These are phyloP conservation scores for Mediolabrus comicus DNA, from an alignment of 108 stramenopile genomes.

Conservation along the genomic window DNA sequence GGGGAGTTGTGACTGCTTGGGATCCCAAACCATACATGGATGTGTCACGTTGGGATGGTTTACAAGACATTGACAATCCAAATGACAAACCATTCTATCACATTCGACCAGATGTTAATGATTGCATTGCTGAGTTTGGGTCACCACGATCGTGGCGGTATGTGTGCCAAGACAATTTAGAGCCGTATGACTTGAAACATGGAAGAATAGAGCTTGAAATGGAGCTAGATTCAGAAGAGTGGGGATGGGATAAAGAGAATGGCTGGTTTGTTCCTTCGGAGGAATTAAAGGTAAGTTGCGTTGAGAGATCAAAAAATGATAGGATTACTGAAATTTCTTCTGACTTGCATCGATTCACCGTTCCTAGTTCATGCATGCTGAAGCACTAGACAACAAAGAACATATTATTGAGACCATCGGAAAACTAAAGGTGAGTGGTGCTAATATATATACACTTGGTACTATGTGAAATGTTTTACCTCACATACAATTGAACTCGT, in stretches of 20 bases:
- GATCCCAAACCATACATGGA: constrained; percentile 67
- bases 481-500: constrained; percentile 11
- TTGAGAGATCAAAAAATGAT: not conserved
- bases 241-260: constrained; percentile 40
- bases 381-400: constrained; percentile 46
- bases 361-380: constrained; percentile 54
- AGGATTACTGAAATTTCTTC: not conserved
- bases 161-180: constrained; percentile 78
- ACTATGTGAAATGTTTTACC: not conserved
- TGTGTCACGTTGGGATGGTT: constrained; percentile 80
- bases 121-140: constrained; percentile 72
- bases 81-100: constrained; percentile 78
- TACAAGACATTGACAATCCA: constrained; percentile 63
- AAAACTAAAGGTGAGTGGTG: constrained; percentile 16
- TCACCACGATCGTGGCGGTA: constrained; percentile 65
- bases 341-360: not conserved
- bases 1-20: constrained; percentile 77
- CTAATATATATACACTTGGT: not conserved
- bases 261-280: constrained; percentile 44
- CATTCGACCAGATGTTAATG: constrained; percentile 64
- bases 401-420: not conserved
- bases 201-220: constrained; percentile 56
- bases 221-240: constrained; percentile 51
- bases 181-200: constrained; percentile 43
- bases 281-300: constrained; percentile 39